Evolutionary conservation across 139 green algal genomes (phyloP).

Genomic region (Coccomyxa sp.): DNA sequence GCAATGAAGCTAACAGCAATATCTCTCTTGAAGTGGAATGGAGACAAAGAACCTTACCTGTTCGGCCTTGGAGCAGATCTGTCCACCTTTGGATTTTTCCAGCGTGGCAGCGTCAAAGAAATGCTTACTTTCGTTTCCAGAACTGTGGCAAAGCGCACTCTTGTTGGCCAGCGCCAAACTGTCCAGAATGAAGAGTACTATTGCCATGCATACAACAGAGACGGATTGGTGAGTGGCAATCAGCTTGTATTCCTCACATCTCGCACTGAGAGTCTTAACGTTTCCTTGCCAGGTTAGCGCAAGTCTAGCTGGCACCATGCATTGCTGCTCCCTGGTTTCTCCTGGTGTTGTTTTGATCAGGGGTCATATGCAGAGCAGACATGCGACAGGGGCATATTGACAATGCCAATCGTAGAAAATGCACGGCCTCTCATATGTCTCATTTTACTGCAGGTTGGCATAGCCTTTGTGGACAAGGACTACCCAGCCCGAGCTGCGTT

Average conservation of each 20-base stretch:
- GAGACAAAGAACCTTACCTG: slow-evolving; percentile 58
- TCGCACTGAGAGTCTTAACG: too few species aligned
- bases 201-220: slow-evolving; percentile 86
- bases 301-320: too few species aligned
- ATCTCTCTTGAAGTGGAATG: slow-evolving; percentile 65
- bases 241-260: too few species aligned
- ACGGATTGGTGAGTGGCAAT: slow-evolving; percentile 61
- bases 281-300: too few species aligned
- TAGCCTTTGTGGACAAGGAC: slow-evolving; percentile 86
- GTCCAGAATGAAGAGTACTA: slow-evolving; percentile 89
- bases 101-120: slow-evolving; percentile 78
- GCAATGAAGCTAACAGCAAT: slow-evolving; percentile 36
- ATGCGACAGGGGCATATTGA: too few species aligned
- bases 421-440: too few species aligned
- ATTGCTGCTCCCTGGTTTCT: too few species aligned
- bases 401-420: too few species aligned
- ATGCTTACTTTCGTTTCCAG: slow-evolving; percentile 90
- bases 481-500: slow-evolving; percentile 94
- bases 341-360: too few species aligned
- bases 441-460: slow-evolving; percentile 27
- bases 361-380: too few species aligned
- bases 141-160: slow-evolving; percentile 88
- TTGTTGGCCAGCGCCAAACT: slow-evolving; percentile 70
- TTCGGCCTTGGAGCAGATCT: slow-evolving; percentile 83
- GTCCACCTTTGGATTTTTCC: slow-evolving; percentile 92